Evolutionary conservation across 371 early-diverging fungal genomes (phyloP), one percentile per base, ranked within the genome.

Genomic region (Rhizomucor pusillus): DNA sequence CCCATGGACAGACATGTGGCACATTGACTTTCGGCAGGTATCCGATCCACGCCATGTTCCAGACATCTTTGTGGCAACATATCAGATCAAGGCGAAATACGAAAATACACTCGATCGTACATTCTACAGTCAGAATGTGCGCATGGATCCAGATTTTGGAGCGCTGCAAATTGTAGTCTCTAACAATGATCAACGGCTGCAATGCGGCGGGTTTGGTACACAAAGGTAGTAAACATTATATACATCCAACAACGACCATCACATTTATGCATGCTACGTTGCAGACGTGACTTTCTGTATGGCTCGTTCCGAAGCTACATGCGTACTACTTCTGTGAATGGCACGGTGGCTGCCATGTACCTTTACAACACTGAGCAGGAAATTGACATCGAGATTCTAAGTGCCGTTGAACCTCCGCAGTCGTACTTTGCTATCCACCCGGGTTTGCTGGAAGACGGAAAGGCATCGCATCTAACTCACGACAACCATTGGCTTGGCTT

Each of bases 391-490:
- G 71, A 70, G 47, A 40, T 61, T 4, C 41, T 70, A 18, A 57
- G 62, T 22, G 47, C 62, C 14, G 54, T 65, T 5, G 18, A 34
- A 2, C 69, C 69, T 1, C 59, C 63, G 1, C 63, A 65, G 47
- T 47, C 66, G 5, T 65, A 69, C 39, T 69, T 63, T 43, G 69
- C 69, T 13, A 60, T 69, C 13, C 69, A 69, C 46, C 69, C 69
- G 10, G 66, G 61, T 5, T 29, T 66, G 11, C 23, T 47, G 22
- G 59, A 59, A 46, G 43, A 65, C 20, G 69, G 69, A 14, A 52
- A 49, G 12, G 65, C 69, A 14, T 62, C 62, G 4, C 47, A 41
- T 20, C 46, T 63, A 5, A 66, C 69, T 0, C 63, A 65, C 43
- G 56, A 59, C 3, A 62, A 62, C 25, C 55, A 65, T 40, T 39